Evolutionary conservation across 352 stramenopile species (phyloP).

Genomic region (Phytophthora sansomeana): DNA sequence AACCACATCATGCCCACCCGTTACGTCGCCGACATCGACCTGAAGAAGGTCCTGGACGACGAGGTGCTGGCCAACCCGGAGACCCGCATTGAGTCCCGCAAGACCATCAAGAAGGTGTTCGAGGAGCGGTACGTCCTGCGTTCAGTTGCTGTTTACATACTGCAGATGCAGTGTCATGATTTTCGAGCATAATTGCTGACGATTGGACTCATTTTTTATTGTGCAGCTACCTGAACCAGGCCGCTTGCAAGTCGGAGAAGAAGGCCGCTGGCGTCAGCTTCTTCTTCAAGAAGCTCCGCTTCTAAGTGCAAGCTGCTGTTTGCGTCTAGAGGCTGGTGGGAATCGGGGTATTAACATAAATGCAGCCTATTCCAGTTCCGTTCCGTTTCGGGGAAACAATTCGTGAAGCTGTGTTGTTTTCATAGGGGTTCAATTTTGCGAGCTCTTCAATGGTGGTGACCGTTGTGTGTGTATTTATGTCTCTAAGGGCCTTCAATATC

Average conservation of each 20-base stretch:
- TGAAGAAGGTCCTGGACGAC: constrained; percentile 98
- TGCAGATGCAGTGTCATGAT: background rate
- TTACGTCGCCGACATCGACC: constrained; percentile 99
- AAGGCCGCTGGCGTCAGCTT: constrained; percentile 98
- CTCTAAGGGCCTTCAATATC: background rate
- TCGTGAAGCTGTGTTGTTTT: constrained; percentile 24
- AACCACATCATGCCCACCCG: constrained; percentile 99
- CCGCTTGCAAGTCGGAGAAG: constrained; percentile 97
- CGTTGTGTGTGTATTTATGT: background rate
- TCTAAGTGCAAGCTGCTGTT: constrained; percentile 91
- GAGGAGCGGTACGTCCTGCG: constrained; percentile 93
- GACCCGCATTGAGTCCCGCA: constrained; percentile 93
- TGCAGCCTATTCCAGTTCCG: constrained; percentile 73
- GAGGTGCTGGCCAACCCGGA: constrained; percentile 88
- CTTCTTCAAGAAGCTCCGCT: constrained; percentile 99
- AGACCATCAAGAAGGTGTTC: constrained; percentile 99
- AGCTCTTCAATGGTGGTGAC: background rate
- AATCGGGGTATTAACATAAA: constrained; percentile 62
- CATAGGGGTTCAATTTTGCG: background rate
- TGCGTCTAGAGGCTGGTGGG: constrained; percentile 58
- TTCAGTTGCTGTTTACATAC: background rate
- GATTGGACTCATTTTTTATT: constrained; percentile 11
- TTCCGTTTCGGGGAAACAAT: constrained; percentile 56
- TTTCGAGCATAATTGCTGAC: constrained; percentile 17
- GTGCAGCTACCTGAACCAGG: constrained; percentile 93